These are phyloP conservation scores for Ziziphus jujuba DNA, from an alignment of 306 rosid genomes.

Conservation along the genomic window DNA sequence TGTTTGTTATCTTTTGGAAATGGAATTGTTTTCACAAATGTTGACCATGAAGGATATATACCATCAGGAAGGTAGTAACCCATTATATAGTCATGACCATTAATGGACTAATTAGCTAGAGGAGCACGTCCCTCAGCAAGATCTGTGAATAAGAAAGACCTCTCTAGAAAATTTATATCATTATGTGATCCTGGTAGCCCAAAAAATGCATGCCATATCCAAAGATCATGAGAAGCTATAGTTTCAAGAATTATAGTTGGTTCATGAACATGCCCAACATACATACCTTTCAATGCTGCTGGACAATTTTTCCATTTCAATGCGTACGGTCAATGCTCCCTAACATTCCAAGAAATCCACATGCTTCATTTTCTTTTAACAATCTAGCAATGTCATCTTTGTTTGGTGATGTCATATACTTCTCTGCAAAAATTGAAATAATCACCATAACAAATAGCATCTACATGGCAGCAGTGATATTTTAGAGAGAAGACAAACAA, in stretches of 20 bases:
- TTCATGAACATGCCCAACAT: too few relatives aligned
- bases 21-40: too few relatives aligned
- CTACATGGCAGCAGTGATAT: too few relatives aligned
- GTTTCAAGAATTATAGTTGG: too few relatives aligned
- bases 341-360: not conserved
- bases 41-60: too few relatives aligned
- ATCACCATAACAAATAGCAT: not conserved
- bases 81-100: too few relatives aligned
- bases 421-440: not conserved
- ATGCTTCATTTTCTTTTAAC: not conserved
- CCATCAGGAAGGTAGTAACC: too few relatives aligned
- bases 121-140: not conserved
- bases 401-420: not conserved
- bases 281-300: not conserved
- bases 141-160: not conserved
- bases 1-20: too few relatives aligned
- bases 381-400: not conserved
- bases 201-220: too few relatives aligned
- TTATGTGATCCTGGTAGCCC: not conserved
- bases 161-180: not conserved
- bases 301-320: not conserved
- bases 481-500: too few relatives aligned
- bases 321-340: conserved; percentile 3
- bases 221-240: too few relatives aligned
- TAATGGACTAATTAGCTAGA: too few relatives aligned